Evolutionary conservation across 2,329 filamentous ascomycete genomes (phyloP), one percentile per base, ranked within the genome.

Genomic region (Colletotrichum sp.): DNA sequence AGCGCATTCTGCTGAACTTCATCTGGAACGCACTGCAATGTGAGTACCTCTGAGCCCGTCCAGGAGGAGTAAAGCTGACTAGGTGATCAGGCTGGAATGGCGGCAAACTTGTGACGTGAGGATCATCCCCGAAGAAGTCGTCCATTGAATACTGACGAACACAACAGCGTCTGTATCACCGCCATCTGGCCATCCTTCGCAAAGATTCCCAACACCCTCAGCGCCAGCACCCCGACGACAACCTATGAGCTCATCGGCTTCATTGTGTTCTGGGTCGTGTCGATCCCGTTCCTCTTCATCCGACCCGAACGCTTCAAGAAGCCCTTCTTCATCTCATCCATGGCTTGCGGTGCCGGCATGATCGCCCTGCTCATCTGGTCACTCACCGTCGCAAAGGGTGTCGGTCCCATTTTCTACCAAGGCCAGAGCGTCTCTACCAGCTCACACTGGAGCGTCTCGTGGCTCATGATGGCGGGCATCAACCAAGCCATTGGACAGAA

Each of bases 241-340:
- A 84, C 87, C 19, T 84, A 85, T 34, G 84, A 87, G 30, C 81
- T 90, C 65, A 82, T 90, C 3, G 89, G 85, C 72, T 86, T 89
- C 78, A 87, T 89, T 71, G 80, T 90, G 64, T 90, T 90, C 79
- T 90, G 88, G 86, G 83, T 86, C 48, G 77, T 87, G n/a, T 88
- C 88, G n/a, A 81, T 84, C 0, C 88, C 87, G 0, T 88, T 90
- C 75, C 80, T 89, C 2, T 87, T 80, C 39, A 84, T 89, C 28
- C 84, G 84, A 1, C 88, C 87, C 0, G 87, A 89, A 71, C 85
- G 85, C 19, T 88, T 88, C 82, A 88, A 86, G 78, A 80, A 86
- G 12, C 86, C 86, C 0, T 89, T 89, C 78, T 80, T 86, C 32
- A 77, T 88, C 30, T 84, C 86, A 5, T 86, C 82, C 60, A 79